phyloP scores from a whole-genome alignment of 257 asterid genomes.

The Anisodus tanguticus region DNA sequence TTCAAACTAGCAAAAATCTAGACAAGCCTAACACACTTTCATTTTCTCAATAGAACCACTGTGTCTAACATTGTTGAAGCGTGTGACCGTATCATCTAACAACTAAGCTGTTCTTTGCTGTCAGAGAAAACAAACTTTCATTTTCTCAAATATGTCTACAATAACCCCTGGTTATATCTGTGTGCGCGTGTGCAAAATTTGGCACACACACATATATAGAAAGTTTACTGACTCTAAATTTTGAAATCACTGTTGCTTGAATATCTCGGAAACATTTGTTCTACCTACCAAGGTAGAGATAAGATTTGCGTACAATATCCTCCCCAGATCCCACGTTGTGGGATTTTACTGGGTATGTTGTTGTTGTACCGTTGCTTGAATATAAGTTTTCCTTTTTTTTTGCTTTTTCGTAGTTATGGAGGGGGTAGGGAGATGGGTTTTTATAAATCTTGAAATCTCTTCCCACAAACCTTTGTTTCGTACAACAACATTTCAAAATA shows the following conservation, averaged over 20 bases:
- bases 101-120: no score
- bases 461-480: neutral
- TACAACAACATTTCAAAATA: conserved; percentile 6
- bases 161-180: neutral
- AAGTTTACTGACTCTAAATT: neutral
- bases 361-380: neutral
- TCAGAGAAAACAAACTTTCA: neutral
- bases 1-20: neutral
- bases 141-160: neutral
- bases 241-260: neutral
- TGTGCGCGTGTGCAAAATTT: neutral
- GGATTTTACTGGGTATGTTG: neutral
- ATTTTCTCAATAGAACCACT: no score
- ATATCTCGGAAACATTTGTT: no score
- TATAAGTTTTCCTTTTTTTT: no score
- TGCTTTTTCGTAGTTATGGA: neutral
- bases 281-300: no score
- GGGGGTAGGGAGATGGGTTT: neutral
- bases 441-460: neutral
- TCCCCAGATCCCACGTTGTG: no score
- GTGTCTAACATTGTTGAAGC: neutral
- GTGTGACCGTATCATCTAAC: neutral
- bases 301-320: no score
- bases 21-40: no score
- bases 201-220: neutral